Evolutionary conservation across 164 flowering plant species (phyloP), one percentile per base, ranked within the genome.

Genomic region (Saururus chinensis): DNA sequence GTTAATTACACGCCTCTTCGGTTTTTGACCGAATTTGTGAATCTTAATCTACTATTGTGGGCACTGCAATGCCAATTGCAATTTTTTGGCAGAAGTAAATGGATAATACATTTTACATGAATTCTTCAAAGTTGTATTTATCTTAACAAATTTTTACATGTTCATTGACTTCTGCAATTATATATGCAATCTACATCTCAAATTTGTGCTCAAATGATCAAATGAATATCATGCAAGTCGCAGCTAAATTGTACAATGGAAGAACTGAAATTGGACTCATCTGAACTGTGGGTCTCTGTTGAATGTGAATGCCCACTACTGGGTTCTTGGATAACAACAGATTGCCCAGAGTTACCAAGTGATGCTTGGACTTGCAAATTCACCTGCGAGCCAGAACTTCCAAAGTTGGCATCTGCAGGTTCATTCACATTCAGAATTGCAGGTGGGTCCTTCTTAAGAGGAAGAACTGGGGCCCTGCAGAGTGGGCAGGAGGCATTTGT

Each of bases 401-500:
- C 57, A 22, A 14, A 14, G 57, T 10, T 25, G 13, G 26, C 10
- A 22, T 14, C 13, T 22, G 57, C 26, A 30, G 35, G 4, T 16
- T 24, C 35, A 17, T 24, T 23, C 17, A 12, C 35, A 13, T 23
- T 11, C 19, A 23, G 3, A 55, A 11, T 26, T 40, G 58, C 19
- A 2, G 55, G 63, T 2, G 37, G 9, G 2, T 56, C 59, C 3
- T 60, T 74, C 23, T 51, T 61, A 8, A 57, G 22, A 9, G 71
- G 56, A 42, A 67, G 21, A 24, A 74, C 59, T 17, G 64, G 52
- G 19, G 82, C 77, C 59, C 95, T 74, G 52, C 98, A 92, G 7
- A 92, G 89, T 26, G 98, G 98, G 57, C 98, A 92, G 25, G 96
- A 85, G 45, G 81, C 67, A 72, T 85, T 80, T 16, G 85, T 62